Base-by-base conservation (phyloP, 2,329 filamentous ascomycete species). In the Neonectria ditissima region DNA sequence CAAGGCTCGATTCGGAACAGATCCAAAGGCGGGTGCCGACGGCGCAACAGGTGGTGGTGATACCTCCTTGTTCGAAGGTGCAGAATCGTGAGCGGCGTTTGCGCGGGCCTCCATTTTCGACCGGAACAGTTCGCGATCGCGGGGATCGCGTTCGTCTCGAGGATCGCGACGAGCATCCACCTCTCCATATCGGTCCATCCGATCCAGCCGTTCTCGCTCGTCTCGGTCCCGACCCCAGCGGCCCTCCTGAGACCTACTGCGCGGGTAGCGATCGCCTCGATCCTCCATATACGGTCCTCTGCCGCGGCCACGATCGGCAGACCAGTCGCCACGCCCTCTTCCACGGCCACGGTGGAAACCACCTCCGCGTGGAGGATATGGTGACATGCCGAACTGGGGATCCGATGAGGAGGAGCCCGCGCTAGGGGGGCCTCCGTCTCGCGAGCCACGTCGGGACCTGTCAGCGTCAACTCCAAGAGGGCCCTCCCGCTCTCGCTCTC, bases 391-490 rank as follows among this genome's bases (percentile, higher is more conserved):
- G 60, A 90, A 89, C 1, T 86, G 83, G 13, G 87, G 84, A 65
- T 94, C 91, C 0, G 91, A 92, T 22, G 88, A 89, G 10, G 88
- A 88, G 3, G 91, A 92, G 5, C 89, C 89, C 18, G 89, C 90
- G 1, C 91, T 92, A 22, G 89, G 85, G 11, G 91, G 91, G 0
- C 91, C 80, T 10, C 77, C 91, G 71, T 94, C 92, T 72, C 92
- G 84, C 9, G 91, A 93, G 16, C 86, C 89, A 50, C 91, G 84
- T 57, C 91, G 84, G 18, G 89, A 87, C 62, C 91, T 85, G 62
- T 90, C 88, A 8, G 88, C 83, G 67, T 94, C 91, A 7, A 91
- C 80, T 50, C 88, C 89, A 32, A 89, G 81, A 0, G 88, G 89
- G 2, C 80, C 77, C 70, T 89, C 86, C 71, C 84, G 76, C 62